These are phyloP conservation scores for Agapanthus africanus DNA, from an alignment of 106 monocot genomes.

Conservation along the genomic window DNA sequence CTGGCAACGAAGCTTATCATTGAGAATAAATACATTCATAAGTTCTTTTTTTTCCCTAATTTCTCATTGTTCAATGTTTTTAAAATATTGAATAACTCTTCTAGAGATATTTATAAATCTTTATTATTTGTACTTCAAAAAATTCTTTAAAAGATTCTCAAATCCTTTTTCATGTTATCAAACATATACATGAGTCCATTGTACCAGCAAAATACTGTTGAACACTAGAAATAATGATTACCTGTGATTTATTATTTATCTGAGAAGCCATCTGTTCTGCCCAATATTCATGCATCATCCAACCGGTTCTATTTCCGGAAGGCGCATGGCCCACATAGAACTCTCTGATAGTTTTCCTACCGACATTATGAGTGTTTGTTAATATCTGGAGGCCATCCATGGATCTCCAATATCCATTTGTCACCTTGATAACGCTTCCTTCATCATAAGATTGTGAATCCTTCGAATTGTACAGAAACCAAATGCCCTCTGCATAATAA, in stretches of 20 bases:
- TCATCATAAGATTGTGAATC: conserved; percentile 5
- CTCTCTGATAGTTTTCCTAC: conserved; percentile 26
- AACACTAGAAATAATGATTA: neutral
- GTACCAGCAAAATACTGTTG: too few relatives aligned
- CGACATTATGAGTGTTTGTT: conserved; percentile 8
- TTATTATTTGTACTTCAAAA: too few relatives aligned
- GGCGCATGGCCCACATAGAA: conserved; percentile 28
- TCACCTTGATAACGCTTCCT: conserved; percentile 3
- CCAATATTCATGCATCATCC: conserved; percentile 42
- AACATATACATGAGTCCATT: too few relatives aligned
- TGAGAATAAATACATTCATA: too few relatives aligned
- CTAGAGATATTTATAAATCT: too few relatives aligned
- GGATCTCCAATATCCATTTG: conserved; percentile 37
- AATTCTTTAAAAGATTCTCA: too few relatives aligned
- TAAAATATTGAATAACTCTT: too few relatives aligned
- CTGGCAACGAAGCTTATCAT: too few relatives aligned
- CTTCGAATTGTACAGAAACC: conserved; percentile 36
- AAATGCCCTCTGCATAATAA: conserved; percentile 28
- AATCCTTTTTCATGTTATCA: too few relatives aligned
- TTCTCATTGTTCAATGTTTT: too few relatives aligned
- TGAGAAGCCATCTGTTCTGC: conserved; percentile 9
- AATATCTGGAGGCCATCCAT: conserved; percentile 13
- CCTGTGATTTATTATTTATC: conserved; percentile 15
- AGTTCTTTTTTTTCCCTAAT: too few relatives aligned
- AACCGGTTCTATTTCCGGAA: conserved; percentile 26